Evolutionary conservation across 2,329 filamentous ascomycete species (phyloP).

Genomic region (Cladosporium sp.): DNA sequence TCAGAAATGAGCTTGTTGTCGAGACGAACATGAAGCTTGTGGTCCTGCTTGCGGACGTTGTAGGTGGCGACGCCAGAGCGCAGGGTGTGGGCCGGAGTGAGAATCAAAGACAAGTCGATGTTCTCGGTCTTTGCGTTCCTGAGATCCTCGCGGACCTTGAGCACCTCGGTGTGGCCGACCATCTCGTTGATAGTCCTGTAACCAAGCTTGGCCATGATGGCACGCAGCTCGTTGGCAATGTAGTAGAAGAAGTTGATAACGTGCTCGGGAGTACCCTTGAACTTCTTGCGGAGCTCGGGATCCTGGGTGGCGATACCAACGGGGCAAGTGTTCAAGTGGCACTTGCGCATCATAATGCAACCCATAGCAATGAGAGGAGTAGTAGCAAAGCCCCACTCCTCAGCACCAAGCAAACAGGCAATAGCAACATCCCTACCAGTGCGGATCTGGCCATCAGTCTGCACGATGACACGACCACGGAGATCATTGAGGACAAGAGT

Average conservation of each 20-base stretch:
- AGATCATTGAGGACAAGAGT: slow-evolving; percentile 94
- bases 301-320: slow-evolving; percentile 96
- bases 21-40: slow-evolving; percentile 85
- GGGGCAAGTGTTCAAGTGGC: slow-evolving; percentile 73
- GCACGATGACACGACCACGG: slow-evolving; percentile 90
- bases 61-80: slow-evolving; percentile 93
- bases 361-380: slow-evolving; percentile 95
- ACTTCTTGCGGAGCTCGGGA: slow-evolving; percentile 91
- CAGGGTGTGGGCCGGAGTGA: slow-evolving; percentile 94
- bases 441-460: slow-evolving; percentile 91
- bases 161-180: slow-evolving; percentile 86
- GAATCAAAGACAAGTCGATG: slow-evolving; percentile 87
- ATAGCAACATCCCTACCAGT: slow-evolving; percentile 94
- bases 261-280: slow-evolving; percentile 88
- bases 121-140: slow-evolving; percentile 87
- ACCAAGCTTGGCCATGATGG: slow-evolving; percentile 94
- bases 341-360: slow-evolving; percentile 92
- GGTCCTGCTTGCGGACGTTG: slow-evolving; percentile 97
- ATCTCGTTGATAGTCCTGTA: slow-evolving; percentile 97
- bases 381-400: slow-evolving; percentile 96
- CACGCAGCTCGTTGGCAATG: slow-evolving; percentile 89
- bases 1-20: slow-evolving; percentile 98
- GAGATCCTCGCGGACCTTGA: slow-evolving; percentile 85
- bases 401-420: slow-evolving; percentile 91
- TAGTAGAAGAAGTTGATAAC: slow-evolving; percentile 99